Evolutionary conservation across 176 grass and related monocot species (phyloP).

Genomic region (Rhynchospora breviuscula): DNA sequence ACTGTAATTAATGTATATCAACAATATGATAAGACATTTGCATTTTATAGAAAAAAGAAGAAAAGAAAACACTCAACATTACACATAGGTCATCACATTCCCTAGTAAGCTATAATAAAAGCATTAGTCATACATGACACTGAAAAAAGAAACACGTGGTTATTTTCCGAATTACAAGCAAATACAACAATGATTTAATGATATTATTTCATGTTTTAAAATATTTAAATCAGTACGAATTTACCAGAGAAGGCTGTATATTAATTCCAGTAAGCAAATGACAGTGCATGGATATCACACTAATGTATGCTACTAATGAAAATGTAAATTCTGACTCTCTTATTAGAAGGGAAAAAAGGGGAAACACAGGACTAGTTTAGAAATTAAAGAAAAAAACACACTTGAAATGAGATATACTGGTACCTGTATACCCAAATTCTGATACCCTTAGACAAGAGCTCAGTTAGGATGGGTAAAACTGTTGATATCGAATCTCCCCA

Average conservation of each 20-base stretch:
- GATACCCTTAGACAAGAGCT: slow-evolving; percentile 44
- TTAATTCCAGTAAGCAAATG: neutral
- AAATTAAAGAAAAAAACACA: neutral
- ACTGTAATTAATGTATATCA: slow-evolving; percentile 27
- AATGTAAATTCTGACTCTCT: neutral
- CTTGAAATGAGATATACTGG: neutral
- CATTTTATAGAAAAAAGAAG: neutral
- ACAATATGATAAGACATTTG: neutral
- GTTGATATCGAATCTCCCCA: slow-evolving; percentile 50
- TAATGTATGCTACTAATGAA: neutral
- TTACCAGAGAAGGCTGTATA: neutral
- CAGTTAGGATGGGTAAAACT: slow-evolving; percentile 48
- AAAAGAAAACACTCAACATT: neutral
- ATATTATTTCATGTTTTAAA: neutral
- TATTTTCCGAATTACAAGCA: neutral
- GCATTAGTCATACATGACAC: neutral
- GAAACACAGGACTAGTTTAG: neutral
- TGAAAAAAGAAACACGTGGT: neutral
- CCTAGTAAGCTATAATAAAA: neutral
- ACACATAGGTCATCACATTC: neutral
- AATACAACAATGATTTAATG: neutral
- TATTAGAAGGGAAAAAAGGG: neutral
- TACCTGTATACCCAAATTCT: slow-evolving; percentile 87
- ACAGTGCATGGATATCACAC: neutral
- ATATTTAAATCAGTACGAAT: neutral